phyloP scores from a whole-genome alignment of 805 yeast species.

The Yarrowia deformans region DNA sequence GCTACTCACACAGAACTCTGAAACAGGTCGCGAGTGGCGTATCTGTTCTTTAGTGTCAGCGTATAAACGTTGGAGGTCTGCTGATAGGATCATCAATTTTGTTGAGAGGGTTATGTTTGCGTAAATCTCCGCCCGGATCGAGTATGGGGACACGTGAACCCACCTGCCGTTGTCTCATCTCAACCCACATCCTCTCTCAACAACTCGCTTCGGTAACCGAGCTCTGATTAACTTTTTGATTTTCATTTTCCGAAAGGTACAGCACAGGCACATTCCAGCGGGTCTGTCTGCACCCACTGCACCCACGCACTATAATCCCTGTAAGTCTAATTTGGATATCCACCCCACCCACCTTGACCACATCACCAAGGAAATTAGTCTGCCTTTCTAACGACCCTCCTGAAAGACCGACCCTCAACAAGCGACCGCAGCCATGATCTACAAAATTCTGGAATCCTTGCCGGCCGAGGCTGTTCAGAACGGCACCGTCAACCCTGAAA shows the following conservation, averaged over 20 bases:
- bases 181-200: neutral
- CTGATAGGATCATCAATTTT: neutral
- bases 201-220: conserved; percentile 14
- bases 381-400: neutral
- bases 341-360: conserved; percentile 24
- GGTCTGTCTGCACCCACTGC: neutral
- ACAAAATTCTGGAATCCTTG: conserved; percentile 43
- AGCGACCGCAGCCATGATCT: conserved; percentile 46
- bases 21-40: neutral
- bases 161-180: neutral
- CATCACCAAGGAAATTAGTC: conserved; percentile 15
- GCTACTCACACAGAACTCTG: neutral
- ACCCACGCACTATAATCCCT: conserved; percentile 23
- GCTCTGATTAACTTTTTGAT: conserved; percentile 21
- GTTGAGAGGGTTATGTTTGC: neutral
- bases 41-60: too few species aligned
- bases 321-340: conserved; percentile 17
- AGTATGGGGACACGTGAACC: neutral
- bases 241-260: conserved; percentile 32
- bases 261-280: conserved; percentile 21
- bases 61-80: neutral
- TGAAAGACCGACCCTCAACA: neutral
- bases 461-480: conserved; percentile 46
- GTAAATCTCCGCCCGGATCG: neutral
- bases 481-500: conserved; percentile 42